Conservation (phyloP, 2,329 filamentous ascomycete species). For the Aspergillus fischeri region DNA sequence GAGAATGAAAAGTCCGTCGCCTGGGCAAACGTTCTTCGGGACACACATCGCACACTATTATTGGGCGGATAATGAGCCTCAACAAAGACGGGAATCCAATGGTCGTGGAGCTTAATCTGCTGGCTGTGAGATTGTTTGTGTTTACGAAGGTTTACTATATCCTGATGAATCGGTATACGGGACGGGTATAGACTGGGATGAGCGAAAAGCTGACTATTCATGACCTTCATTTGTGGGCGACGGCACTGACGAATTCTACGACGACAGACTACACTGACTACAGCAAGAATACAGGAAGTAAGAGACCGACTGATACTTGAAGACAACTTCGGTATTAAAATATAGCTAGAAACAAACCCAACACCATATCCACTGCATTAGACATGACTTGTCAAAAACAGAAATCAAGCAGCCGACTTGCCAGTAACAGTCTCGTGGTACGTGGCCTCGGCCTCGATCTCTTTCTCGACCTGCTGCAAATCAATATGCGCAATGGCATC, state of each 20-base stretch:
- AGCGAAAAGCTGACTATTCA: constrained; percentile 29
- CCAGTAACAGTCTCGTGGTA: neutral
- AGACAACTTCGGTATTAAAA: neutral
- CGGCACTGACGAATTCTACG: neutral
- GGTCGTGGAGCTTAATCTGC: constrained; percentile 46
- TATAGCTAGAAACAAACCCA: neutral
- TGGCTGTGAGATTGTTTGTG: constrained; percentile 47
- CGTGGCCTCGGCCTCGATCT: constrained; percentile 4
- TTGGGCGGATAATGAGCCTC: constrained; percentile 42
- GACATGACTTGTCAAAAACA: neutral
- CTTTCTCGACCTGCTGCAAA: constrained; percentile 42
- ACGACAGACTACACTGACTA: constrained; percentile 42
- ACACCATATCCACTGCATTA: neutral
- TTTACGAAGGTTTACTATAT: constrained; percentile 28
- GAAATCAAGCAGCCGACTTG: neutral
- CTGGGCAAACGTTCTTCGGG: neutral
- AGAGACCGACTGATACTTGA: constrained; percentile 14
- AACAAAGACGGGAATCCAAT: constrained; percentile 53
- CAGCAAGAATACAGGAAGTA: constrained; percentile 44
- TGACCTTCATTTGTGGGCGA: neutral
- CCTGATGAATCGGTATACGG: constrained; percentile 36
- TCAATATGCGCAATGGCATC: constrained; percentile 52
- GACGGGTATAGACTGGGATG: constrained; percentile 29
- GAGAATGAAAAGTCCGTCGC: neutral
- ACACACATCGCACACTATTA: neutral